Evolutionary conservation across 306 rosid species (phyloP).

Genomic region (Dryas octopetala): DNA sequence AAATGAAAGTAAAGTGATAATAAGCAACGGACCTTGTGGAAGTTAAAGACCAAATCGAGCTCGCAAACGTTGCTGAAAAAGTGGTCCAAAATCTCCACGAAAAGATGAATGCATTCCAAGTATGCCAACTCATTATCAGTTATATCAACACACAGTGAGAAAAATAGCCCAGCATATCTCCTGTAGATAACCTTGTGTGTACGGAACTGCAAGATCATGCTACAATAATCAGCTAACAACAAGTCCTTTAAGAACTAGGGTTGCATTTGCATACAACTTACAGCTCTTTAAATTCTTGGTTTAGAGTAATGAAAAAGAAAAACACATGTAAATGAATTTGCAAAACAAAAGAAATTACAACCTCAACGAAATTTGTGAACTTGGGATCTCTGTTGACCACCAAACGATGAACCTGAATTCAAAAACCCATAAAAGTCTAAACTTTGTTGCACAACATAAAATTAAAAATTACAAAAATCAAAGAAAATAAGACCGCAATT

Average conservation of each 20-base stretch:
- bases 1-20: neutral
- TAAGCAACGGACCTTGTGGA: constrained; percentile 71
- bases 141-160: constrained; percentile 96
- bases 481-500: constrained; percentile 4
- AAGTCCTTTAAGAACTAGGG: neutral
- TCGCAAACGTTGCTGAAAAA: constrained; percentile 97
- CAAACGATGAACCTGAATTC: constrained; percentile 85
- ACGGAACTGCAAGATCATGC: constrained; percentile 66
- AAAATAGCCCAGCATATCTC: constrained; percentile 93
- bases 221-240: constrained; percentile 16
- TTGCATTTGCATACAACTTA: neutral
- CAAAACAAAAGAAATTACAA: constrained; percentile 13
- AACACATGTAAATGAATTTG: neutral
- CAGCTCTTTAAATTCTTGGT: neutral
- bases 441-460: neutral
- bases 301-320: too few relatives aligned
- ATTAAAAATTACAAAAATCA: neutral
- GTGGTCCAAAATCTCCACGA: constrained; percentile 93
- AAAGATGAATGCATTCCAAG: constrained; percentile 92
- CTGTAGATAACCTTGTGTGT: constrained; percentile 94
- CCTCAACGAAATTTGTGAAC: constrained; percentile 96
- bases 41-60: constrained; percentile 87
- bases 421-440: neutral
- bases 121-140: constrained; percentile 98
- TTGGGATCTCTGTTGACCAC: constrained; percentile 98